phyloP scores from a whole-genome alignment of 129 eudicot genomes.

The Smallanthus sonchifolius region DNA sequence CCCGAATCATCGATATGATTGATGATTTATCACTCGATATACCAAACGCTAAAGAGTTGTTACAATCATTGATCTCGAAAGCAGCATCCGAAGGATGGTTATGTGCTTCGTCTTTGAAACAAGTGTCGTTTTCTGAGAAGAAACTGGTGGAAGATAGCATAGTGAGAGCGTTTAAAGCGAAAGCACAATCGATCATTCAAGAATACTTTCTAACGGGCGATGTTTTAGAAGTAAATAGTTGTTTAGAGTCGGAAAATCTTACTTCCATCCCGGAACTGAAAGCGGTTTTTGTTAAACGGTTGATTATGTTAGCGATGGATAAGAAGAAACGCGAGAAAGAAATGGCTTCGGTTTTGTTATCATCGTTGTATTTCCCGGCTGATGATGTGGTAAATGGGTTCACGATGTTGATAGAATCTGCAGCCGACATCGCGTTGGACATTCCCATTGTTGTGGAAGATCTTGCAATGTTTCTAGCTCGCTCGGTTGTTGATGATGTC shows the following conservation, averaged over 20 bases:
- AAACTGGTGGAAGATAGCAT: constrained; percentile 45
- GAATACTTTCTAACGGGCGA: constrained; percentile 86
- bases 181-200: constrained; percentile 65
- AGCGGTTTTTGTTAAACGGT: constrained; percentile 63
- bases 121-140: constrained; percentile 39
- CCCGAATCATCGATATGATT: constrained; percentile 59
- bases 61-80: constrained; percentile 75
- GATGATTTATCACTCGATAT: constrained; percentile 88
- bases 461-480: constrained; percentile 77
- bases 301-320: constrained; percentile 87
- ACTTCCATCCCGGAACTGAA: constrained; percentile 53
- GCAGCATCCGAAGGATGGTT: constrained; percentile 97
- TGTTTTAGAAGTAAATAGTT: constrained; percentile 55
- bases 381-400: constrained; percentile 83
- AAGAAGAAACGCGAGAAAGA: constrained; percentile 89
- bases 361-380: constrained; percentile 72
- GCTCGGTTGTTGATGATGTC: constrained; percentile 89
- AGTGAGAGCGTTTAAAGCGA: constrained; percentile 55
- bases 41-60: constrained; percentile 66
- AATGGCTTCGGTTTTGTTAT: constrained; percentile 83
- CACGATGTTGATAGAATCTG: constrained; percentile 71
- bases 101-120: constrained; percentile 69
- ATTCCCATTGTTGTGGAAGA: constrained; percentile 82
- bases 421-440: constrained; percentile 84
- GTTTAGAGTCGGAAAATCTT: constrained; percentile 56